These are phyloP conservation scores for Schoenoplectus triqueter DNA, from an alignment of 202 grass and related monocot genomes.

Conservation along the genomic window DNA sequence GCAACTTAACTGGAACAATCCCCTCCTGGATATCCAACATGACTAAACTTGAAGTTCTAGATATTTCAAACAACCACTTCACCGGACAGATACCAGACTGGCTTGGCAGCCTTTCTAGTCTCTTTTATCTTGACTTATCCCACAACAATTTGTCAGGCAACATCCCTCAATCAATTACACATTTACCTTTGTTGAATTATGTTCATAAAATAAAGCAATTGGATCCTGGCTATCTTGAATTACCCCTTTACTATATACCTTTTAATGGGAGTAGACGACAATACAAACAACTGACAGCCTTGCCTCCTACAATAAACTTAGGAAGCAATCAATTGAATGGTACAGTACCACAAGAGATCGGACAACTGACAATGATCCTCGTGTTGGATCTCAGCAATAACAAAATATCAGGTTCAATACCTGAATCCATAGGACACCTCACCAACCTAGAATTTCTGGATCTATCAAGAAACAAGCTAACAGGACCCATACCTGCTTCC, in stretches of 20 bases:
- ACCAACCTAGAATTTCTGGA: constrained; percentile 63
- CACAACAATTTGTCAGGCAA: constrained; percentile 61
- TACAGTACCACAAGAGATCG: constrained; percentile 54
- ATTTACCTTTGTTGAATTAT: constrained; percentile 52
- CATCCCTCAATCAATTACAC: constrained; percentile 55
- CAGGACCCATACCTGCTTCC: constrained; percentile 39
- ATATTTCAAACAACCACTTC: constrained; percentile 66
- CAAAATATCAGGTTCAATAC: constrained; percentile 71
- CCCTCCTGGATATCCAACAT: constrained; percentile 74
- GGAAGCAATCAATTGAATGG: constrained; percentile 59
- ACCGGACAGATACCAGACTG: constrained; percentile 72
- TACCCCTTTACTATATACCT: constrained; percentile 56
- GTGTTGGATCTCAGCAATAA: constrained; percentile 66
- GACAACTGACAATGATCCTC: constrained; percentile 54
- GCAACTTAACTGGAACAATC: constrained; percentile 53
- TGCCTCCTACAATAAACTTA: constrained; percentile 56
- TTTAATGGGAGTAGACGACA: constrained; percentile 50
- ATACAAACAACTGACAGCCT: constrained; percentile 69
- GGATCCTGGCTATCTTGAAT: constrained; percentile 55
- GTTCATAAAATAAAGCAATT: constrained; percentile 44
- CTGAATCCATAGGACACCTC: constrained; percentile 57
- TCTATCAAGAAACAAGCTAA: constrained; percentile 51
- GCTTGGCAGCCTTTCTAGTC: constrained; percentile 53
- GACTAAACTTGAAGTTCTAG: constrained; percentile 61
- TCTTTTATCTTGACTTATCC: constrained; percentile 83